phyloP scores from a whole-genome alignment of 768 basidiomycete species.

The Boletellus emodensis region DNA sequence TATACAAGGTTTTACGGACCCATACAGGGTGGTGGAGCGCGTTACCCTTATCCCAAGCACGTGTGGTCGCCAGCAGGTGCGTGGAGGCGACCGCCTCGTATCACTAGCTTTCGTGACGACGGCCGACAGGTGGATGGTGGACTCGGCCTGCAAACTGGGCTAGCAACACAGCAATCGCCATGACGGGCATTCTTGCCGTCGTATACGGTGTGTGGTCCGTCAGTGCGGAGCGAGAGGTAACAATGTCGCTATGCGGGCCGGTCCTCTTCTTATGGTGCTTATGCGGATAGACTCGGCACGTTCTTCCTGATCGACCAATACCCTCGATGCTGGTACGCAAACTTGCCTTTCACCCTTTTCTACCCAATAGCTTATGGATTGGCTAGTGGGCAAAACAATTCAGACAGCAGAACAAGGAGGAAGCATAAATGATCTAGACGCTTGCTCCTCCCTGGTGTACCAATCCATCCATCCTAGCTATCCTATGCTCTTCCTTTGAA shows the following conservation, averaged over 20 bases:
- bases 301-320: conserved; percentile 63
- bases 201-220: conserved; percentile 67
- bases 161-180: conserved; percentile 72
- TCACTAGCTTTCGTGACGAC: not conserved
- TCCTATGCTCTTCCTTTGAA: not conserved
- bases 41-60: conserved; percentile 92
- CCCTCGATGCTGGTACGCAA: conserved; percentile 72
- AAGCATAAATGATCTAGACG: conserved; percentile 4
- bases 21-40: conserved; percentile 69
- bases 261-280: conserved; percentile 1
- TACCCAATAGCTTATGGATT: conserved; percentile 1
- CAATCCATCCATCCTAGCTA: not conserved
- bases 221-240: conserved; percentile 78
- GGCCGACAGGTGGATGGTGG: conserved; percentile 87
- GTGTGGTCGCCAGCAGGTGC: conserved; percentile 92
- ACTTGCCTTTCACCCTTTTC: not conserved
- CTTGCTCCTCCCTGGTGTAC: not conserved
- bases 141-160: conserved; percentile 87
- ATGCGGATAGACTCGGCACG: conserved; percentile 46
- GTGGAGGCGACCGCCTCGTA: conserved; percentile 8
- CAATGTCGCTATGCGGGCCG: not conserved
- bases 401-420: conserved; percentile 27
- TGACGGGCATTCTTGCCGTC: conserved; percentile 61
- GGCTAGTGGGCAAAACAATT: conserved; percentile 51
- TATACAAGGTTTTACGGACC: not conserved